phyloP scores from a whole-genome alignment of 2,329 filamentous ascomycete genomes.

The Grosmannia serpens region DNA sequence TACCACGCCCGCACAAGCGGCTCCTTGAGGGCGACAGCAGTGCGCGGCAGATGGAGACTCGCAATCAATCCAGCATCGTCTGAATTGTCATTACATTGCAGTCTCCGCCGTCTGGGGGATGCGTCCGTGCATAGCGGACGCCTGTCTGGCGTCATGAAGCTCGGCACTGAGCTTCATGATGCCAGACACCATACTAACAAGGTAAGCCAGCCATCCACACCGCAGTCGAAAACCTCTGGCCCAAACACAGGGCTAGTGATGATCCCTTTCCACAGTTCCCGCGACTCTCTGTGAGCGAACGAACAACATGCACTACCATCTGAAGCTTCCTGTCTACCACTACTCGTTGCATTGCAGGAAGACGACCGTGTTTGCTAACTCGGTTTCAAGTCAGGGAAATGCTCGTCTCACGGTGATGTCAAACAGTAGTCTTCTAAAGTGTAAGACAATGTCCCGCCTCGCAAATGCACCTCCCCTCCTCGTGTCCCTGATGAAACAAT shows the following conservation, averaged over 20 bases:
- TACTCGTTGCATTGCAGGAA: neutral
- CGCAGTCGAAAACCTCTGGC: neutral
- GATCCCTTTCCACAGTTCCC: conserved; percentile 48
- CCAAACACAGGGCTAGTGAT: conserved; percentile 27
- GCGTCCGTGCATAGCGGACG: too few species aligned
- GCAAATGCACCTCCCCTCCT: neutral
- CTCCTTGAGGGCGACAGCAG: too few species aligned
- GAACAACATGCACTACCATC: conserved; percentile 67
- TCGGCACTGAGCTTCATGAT: too few species aligned
- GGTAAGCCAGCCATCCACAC: neutral
- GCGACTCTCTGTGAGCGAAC: conserved; percentile 47
- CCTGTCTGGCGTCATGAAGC: too few species aligned
- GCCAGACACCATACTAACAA: too few species aligned
- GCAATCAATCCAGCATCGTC: too few species aligned
- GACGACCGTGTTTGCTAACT: neutral
- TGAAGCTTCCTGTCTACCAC: conserved; percentile 32
- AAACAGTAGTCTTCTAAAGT: neutral
- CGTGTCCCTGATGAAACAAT: conserved; percentile 51
- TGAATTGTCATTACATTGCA: too few species aligned
- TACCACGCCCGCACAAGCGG: too few species aligned
- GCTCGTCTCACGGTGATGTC: neutral
- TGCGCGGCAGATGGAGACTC: too few species aligned
- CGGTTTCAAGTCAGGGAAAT: neutral
- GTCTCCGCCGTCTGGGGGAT: too few species aligned
- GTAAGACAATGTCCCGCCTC: conserved; percentile 2